Evolutionary conservation across 805 yeast species (phyloP), one percentile per base, ranked within the genome.

Genomic region (Metschnikowia vanudenii): DNA sequence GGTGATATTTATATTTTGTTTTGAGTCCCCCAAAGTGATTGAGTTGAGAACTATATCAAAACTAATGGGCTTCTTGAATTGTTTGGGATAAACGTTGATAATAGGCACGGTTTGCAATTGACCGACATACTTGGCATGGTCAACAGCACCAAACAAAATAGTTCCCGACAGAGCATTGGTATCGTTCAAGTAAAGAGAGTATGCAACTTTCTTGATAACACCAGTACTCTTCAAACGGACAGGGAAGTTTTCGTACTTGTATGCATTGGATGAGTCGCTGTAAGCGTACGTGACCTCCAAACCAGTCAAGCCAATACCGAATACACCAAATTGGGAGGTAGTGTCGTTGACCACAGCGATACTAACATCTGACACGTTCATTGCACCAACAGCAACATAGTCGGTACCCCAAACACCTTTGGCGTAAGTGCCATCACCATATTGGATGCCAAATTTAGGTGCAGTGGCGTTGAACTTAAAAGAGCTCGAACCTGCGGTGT

Each of bases 241-340:
- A 0, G 96, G 96, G 47, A 88, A 67, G 62, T 88, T 88, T 45
- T 76, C 73, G 64, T 88, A 88, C n/a, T 64, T 64, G 57, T 68
- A 66, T 17, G 37, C 30, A 1, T 19, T 18, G 24, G 43, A 9
- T 29, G 49, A 40, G 17, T 44, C 26, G 37, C 37, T 42, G 2
- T 52, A 51, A 16, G 57, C 39, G 54, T 59, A 63, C 1, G 92
- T 85, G 3, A 79, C 71, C 63, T 90, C 96, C 46, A 87, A 73
- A 12, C 81, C 85, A 4, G 79, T 67, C 42, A 85, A 71, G 9
- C 94, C 92, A 51, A 87, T 79, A 22, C 91, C 90, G 34, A 87
- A 64, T 19, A 88, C 92, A 46, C 95, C 92, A 48, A 76, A 67
- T 7, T 80, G 63, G 3, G 91, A 81, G 50, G 81, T 1, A 95